These are phyloP conservation scores for Collybia sordida DNA, from an alignment of 768 basidiomycete genomes.

Conservation along the genomic window DNA sequence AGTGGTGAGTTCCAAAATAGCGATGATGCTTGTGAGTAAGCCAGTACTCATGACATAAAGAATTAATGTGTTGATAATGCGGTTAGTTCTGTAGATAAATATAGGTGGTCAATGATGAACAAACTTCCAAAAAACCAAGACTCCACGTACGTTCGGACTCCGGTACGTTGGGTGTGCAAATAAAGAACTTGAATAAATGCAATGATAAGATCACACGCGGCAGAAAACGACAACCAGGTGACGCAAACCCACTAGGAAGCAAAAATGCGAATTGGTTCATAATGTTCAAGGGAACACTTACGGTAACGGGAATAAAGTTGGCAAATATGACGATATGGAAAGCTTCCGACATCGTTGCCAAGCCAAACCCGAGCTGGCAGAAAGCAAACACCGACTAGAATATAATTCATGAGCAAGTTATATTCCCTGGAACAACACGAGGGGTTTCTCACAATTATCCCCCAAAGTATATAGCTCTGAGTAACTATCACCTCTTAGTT, in stretches of 20 bases:
- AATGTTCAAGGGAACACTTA: not conserved
- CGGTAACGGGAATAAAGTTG: not conserved
- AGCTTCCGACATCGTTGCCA: slow-evolving; percentile 5
- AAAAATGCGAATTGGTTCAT: too few species aligned
- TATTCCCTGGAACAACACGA: too few species aligned
- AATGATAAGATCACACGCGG: not conserved
- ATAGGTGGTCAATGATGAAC: not conserved
- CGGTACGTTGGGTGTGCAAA: not conserved
- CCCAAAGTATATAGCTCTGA: too few species aligned
- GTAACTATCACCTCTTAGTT: too few species aligned
- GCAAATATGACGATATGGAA: not conserved
- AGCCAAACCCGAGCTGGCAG: slow-evolving; percentile 2
- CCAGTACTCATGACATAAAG: not conserved
- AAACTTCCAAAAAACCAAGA: too few species aligned
- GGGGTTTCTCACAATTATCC: too few species aligned
- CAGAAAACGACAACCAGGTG: not conserved
- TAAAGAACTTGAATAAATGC: not conserved
- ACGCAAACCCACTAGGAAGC: not conserved
- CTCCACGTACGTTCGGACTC: too few species aligned
- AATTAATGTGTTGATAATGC: not conserved
- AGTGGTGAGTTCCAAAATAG: not conserved
- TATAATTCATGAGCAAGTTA: too few species aligned
- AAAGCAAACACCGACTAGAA: not conserved
- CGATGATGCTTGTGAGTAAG: not conserved
- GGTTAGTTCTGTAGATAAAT: not conserved